Evolutionary conservation across 495 filamentous ascomycete species (phyloP), one percentile per base, ranked within the genome.

Genomic region (Haplographium delicatum): DNA sequence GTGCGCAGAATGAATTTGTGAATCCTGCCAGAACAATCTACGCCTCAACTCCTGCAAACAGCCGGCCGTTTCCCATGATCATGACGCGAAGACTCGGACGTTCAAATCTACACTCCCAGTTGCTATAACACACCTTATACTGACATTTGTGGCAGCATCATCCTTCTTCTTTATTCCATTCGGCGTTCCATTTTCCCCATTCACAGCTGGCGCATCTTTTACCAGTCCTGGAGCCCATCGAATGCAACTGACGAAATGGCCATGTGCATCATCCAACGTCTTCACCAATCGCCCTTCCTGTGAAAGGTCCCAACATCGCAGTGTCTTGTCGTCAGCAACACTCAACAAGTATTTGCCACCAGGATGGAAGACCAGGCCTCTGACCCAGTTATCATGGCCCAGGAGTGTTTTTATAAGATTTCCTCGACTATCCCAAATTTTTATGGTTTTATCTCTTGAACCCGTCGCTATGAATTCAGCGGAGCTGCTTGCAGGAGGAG

Each of bases 301-400:
- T 11, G 77, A 75, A 7, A 98, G 72, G 69, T 98, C 93, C 93
- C 93, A 98, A 70, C 91, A 96, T 35, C 91, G 74, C 27, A 98
- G 71, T 10, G 89, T 91, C 66, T 95, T 95, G 64, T 98, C 93
- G 59, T 98, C 93, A 20, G 84, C 72, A 3, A 85, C 86, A 26
- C 83, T 88, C 15, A 98, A 67, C 1, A 98, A 75, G 56, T 93
- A 98, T 65, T 95, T 95, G 1, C 93, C 93, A 2, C 89, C 90
- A 0, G 93, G 93, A 57, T 98, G 93, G 65, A 95, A 98, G 15
- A 89, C 82, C 10, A 97, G 61, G 2, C 74, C 86, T 8, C 89
- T 81, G 1, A 98, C 85, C 93, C 93, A 98, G 63, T 96, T 98
- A 65, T 98, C 93, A 60, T 98, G 93, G 2, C 93, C 93, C 1